Conservation (phyloP, 306 rosid genomes). For the Ochetophila trinervis region DNA sequence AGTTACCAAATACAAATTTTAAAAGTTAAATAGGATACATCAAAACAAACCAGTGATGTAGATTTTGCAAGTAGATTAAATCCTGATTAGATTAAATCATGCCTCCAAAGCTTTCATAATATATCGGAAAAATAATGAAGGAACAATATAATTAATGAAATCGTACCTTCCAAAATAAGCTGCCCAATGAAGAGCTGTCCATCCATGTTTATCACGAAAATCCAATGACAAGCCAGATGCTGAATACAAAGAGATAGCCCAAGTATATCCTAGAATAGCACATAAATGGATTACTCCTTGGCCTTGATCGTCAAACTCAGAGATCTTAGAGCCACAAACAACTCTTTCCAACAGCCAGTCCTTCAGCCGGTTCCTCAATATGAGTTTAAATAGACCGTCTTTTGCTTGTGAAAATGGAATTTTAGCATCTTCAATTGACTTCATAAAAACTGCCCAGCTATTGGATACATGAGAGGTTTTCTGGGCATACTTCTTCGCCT, state of each 20-base stretch:
- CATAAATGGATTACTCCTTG: conserved; percentile 94
- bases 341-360: conserved; percentile 87
- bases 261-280: conserved; percentile 77
- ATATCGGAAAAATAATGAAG: background rate
- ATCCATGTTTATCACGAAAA: conserved; percentile 87
- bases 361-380: conserved; percentile 65
- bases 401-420: conserved; percentile 59
- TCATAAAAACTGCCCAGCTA: conserved; percentile 53
- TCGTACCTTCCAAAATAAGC: conserved; percentile 61
- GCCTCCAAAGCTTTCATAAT: no score
- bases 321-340: conserved; percentile 51
- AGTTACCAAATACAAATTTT: background rate
- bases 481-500: conserved; percentile 59
- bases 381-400: conserved; percentile 52
- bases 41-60: conserved; percentile 16
- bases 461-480: conserved; percentile 55
- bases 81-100: background rate
- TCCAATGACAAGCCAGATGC: conserved; percentile 84
- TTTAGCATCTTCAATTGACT: conserved; percentile 48
- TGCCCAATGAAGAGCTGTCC: conserved; percentile 99
- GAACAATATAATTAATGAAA: background rate
- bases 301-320: conserved; percentile 68
- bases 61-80: background rate
- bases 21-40: conserved; percentile 8
- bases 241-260: conserved; percentile 73